A percentile compares a stretch with the other conserved stretches of the same genome.
Conservation (phyloP, 75 land plant genomes). For the Chamaecyparis obtusa region DNA sequence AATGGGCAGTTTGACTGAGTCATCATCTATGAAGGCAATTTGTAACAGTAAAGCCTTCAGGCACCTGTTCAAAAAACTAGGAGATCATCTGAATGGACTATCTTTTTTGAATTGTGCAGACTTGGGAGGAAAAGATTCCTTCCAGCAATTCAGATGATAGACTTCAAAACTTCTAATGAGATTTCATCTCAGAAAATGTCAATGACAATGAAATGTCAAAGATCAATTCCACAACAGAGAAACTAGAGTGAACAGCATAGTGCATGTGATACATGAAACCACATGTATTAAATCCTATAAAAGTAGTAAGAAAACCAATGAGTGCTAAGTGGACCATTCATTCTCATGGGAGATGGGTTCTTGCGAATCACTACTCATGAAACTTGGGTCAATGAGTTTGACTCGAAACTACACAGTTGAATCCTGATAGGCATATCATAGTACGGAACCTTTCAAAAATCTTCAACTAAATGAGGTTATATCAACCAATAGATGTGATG, state of each 20-base stretch:
- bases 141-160: too few relatives aligned
- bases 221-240: not conserved
- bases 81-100: too few relatives aligned
- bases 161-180: not conserved
- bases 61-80: too few relatives aligned
- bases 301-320: not conserved
- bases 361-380: too few relatives aligned
- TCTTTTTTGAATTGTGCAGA: not conserved
- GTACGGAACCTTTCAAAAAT: not conserved
- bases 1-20: too few relatives aligned
- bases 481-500: not conserved
- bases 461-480: not conserved
- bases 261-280: not conserved
- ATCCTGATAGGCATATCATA: too few relatives aligned
- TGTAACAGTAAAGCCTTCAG: too few relatives aligned
- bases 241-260: not conserved
- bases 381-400: too few relatives aligned
- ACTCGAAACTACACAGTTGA: too few relatives aligned
- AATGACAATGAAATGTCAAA: not conserved
- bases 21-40: too few relatives aligned
- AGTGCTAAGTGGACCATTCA: too few relatives aligned
- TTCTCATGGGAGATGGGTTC: too few relatives aligned
- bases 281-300: not conserved
- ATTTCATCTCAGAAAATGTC: not conserved
- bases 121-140: not conserved